A percentile compares a stretch with the other conserved stretches of the same genome.
Conservation (phyloP, 2,329 filamentous ascomycete genomes). For the Pestalotiopsis sp. region DNA sequence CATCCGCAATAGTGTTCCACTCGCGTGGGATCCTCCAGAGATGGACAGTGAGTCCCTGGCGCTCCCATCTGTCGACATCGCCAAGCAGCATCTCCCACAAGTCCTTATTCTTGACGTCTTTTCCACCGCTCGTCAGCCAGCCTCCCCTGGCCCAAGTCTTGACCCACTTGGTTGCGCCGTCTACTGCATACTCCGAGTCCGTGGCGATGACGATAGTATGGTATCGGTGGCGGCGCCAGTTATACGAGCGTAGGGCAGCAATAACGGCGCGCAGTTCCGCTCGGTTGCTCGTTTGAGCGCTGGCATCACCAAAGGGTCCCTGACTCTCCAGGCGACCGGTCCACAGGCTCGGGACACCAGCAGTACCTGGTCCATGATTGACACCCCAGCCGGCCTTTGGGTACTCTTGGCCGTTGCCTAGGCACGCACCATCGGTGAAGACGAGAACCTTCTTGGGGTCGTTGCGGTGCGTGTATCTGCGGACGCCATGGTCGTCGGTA, state of each 20-base stretch:
- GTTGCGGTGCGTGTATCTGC: slow-evolving; percentile 30
- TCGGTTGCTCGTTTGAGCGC: slow-evolving; percentile 51
- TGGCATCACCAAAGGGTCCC: slow-evolving; percentile 42
- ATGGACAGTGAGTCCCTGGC: slow-evolving; percentile 36
- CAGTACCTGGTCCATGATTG: slow-evolving; percentile 24
- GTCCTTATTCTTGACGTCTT: slow-evolving; percentile 51
- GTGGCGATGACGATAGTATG: slow-evolving; percentile 52
- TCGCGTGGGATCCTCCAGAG: slow-evolving; percentile 52
- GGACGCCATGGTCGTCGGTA: not conserved
- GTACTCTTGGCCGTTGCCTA: slow-evolving; percentile 41
- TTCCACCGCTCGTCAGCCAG: slow-evolving; percentile 42
- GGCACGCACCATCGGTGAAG: slow-evolving; percentile 49
- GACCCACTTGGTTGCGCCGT: slow-evolving; percentile 46
- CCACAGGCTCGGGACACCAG: slow-evolving; percentile 15
- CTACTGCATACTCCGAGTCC: slow-evolving; percentile 54
- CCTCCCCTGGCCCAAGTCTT: slow-evolving; percentile 45
- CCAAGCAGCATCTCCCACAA: slow-evolving; percentile 53
- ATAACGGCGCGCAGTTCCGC: slow-evolving; percentile 60
- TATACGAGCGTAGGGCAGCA: slow-evolving; percentile 46
- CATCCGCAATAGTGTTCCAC: slow-evolving; percentile 45
- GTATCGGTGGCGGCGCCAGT: slow-evolving; percentile 47
- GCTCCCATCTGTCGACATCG: slow-evolving; percentile 36
- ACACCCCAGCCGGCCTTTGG: slow-evolving; percentile 45
- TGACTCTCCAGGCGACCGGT: slow-evolving; percentile 42
- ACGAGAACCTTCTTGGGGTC: slow-evolving; percentile 39